These are phyloP conservation scores for Alternaria burnsii DNA, from an alignment of 2,329 filamentous ascomycete species.

Conservation along the genomic window DNA sequence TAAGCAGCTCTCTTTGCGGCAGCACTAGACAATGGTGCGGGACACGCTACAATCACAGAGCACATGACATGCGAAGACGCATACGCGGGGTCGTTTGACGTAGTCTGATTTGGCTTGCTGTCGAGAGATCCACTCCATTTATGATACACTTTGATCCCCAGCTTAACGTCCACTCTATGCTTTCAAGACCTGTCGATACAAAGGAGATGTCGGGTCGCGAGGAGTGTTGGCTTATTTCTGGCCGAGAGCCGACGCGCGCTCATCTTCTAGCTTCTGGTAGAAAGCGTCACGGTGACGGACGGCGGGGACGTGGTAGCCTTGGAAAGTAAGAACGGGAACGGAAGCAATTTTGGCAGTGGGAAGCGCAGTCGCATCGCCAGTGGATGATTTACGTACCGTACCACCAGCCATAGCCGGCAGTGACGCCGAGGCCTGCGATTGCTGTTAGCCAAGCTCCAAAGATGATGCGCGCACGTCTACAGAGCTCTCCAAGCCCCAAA, in stretches of 20 bases:
- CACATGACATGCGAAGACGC: neutral
- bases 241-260: slow-evolving; percentile 62
- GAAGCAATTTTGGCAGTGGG: neutral
- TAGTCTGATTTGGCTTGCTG: slow-evolving; percentile 28
- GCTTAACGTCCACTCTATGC: slow-evolving; percentile 36
- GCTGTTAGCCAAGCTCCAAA: slow-evolving; percentile 35
- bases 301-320: slow-evolving; percentile 71
- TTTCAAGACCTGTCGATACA: slow-evolving; percentile 33
- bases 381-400: slow-evolving; percentile 61
- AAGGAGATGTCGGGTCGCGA: slow-evolving; percentile 36
- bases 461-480: slow-evolving; percentile 6
- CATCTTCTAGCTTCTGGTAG: slow-evolving; percentile 70
- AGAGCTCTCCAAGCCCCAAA: slow-evolving; percentile 11
- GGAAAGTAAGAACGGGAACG: slow-evolving; percentile 10
- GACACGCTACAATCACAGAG: neutral
- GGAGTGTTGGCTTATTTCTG: slow-evolving; percentile 36
- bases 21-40: neutral
- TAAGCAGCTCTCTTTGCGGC: neutral
- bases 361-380: slow-evolving; percentile 1
- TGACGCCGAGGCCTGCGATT: slow-evolving; percentile 65
- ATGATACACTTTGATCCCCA: slow-evolving; percentile 44
- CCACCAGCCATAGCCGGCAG: slow-evolving; percentile 72
- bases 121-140: slow-evolving; percentile 35
- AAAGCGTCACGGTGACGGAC: slow-evolving; percentile 69
- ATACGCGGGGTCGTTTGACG: slow-evolving; percentile 7